Conservation (phyloP, 768 basidiomycete genomes). For the Termitomyces sp. region DNA sequence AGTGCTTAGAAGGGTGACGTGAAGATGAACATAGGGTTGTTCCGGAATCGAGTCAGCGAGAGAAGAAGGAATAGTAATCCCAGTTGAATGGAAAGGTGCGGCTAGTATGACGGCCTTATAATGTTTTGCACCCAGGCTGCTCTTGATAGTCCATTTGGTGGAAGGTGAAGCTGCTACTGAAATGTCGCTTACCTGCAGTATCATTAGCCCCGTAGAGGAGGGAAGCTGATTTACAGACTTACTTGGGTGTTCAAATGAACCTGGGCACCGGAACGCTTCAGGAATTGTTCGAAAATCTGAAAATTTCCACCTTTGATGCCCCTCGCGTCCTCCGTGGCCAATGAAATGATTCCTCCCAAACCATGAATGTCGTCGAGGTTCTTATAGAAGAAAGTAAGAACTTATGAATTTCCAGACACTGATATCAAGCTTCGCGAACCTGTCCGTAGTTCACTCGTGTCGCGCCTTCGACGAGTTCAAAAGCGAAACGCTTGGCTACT, state of each 20-base stretch:
- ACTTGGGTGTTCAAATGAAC: slow-evolving; percentile 73
- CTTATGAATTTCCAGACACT: neutral
- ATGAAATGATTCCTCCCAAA: slow-evolving; percentile 65
- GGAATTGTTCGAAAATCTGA: slow-evolving; percentile 80
- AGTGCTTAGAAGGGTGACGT: slow-evolving; percentile 89
- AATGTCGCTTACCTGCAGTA: slow-evolving; percentile 52
- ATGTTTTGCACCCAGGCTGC: slow-evolving; percentile 40
- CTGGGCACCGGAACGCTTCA: slow-evolving; percentile 66
- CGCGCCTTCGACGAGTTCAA: slow-evolving; percentile 77
- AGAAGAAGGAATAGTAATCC: slow-evolving; percentile 49
- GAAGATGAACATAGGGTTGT: slow-evolving; percentile 80
- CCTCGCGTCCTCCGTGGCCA: slow-evolving; percentile 70
- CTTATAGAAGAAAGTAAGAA: slow-evolving; percentile 28
- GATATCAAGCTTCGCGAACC: slow-evolving; percentile 31
- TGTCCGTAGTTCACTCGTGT: slow-evolving; percentile 86
- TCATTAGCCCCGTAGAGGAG: neutral
- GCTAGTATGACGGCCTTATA: slow-evolving; percentile 85
- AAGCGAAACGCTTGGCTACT: slow-evolving; percentile 56
- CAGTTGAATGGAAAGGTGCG: slow-evolving; percentile 76
- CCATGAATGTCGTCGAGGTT: slow-evolving; percentile 74
- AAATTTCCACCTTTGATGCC: slow-evolving; percentile 80
- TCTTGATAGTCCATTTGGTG: slow-evolving; percentile 54
- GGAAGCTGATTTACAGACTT: slow-evolving; percentile 8
- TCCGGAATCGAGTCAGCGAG: slow-evolving; percentile 55
- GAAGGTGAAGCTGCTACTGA: slow-evolving; percentile 39